Percentiles rank a stretch among this genome's conserved stretches.
These are phyloP conservation scores for Geosmithia morbida DNA, from an alignment of 2,329 filamentous ascomycete species.

Conservation along the genomic window DNA sequence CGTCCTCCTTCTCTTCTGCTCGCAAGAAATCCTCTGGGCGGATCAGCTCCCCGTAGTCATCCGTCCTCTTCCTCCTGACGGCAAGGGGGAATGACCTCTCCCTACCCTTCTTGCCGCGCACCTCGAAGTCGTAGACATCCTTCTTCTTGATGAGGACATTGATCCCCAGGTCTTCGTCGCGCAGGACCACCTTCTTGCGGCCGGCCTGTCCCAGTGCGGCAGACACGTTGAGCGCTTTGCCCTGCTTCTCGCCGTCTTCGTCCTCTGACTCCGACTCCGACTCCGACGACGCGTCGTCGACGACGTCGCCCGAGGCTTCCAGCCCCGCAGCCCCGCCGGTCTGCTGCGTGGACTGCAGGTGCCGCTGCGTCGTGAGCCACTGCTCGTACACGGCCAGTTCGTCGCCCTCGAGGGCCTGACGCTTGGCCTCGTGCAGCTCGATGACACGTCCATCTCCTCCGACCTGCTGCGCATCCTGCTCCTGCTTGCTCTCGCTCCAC, in stretches of 20 bases:
- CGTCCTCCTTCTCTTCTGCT: constrained; percentile 73
- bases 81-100: constrained; percentile 88
- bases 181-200: constrained; percentile 73
- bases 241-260: constrained; percentile 58
- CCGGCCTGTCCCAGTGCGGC: constrained; percentile 71
- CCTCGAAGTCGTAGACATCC: constrained; percentile 85
- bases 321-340: constrained; percentile 49
- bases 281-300: constrained; percentile 71
- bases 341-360: constrained; percentile 71
- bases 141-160: constrained; percentile 82
- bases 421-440: constrained; percentile 43
- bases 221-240: constrained; percentile 79
- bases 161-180: constrained; percentile 81
- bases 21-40: constrained; percentile 86
- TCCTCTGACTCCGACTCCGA: constrained; percentile 79
- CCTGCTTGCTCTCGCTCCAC: constrained; percentile 57
- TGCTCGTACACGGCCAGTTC: constrained; percentile 80
- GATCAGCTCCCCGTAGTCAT: constrained; percentile 91
- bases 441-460: constrained; percentile 49
- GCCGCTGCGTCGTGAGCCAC: constrained; percentile 76
- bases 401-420: constrained; percentile 54
- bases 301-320: constrained; percentile 56
- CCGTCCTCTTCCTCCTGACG: constrained; percentile 61
- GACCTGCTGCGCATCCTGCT: constrained; percentile 51
- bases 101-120: constrained; percentile 78